A percentile compares a stretch with the other conserved stretches of the same genome.
phyloP scores from a whole-genome alignment of 1,139 yeast species.

The Pichia sp. region DNA sequence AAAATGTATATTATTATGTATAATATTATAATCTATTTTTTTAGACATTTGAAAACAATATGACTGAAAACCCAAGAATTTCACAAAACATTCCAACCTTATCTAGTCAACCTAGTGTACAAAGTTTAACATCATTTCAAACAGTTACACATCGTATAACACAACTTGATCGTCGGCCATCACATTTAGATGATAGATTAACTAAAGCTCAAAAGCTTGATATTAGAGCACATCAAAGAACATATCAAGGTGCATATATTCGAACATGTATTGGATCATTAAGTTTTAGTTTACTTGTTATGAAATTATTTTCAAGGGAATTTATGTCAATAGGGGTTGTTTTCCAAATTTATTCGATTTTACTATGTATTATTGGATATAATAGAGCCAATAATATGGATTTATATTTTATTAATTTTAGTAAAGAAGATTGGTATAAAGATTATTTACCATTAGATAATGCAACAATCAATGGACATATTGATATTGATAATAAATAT shows the following conservation, averaged over 20 bases:
- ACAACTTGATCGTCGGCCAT: conserved; percentile 21
- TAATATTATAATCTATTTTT: not conserved
- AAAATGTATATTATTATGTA: too few relatives aligned
- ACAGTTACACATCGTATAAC: not conserved
- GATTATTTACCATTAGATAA: conserved; percentile 4
- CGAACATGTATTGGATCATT: conserved; percentile 41
- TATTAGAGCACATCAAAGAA: conserved; percentile 54
- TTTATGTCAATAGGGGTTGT: conserved; percentile 49
- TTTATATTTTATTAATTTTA: conserved; percentile 34
- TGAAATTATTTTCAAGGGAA: conserved; percentile 47
- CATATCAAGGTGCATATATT: conserved; percentile 57
- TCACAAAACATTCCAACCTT: too few relatives aligned
- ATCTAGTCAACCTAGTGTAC: too few relatives aligned
- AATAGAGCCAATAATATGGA: conserved; percentile 41
- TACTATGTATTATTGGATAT: conserved; percentile 44
- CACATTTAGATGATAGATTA: conserved; percentile 24
- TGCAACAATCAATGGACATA: conserved; percentile 20
- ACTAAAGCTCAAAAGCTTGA: conserved; percentile 41
- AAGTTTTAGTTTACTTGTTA: conserved; percentile 34
- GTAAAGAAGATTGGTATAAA: conserved; percentile 21
- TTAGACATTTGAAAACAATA: too few relatives aligned
- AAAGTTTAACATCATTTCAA: too few relatives aligned
- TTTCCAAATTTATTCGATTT: conserved; percentile 46
- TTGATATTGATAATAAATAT: conserved; percentile 17
- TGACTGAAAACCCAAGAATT: too few relatives aligned